Base-by-base conservation (phyloP, 441 rosid species). In the Erodium trifolium region DNA sequence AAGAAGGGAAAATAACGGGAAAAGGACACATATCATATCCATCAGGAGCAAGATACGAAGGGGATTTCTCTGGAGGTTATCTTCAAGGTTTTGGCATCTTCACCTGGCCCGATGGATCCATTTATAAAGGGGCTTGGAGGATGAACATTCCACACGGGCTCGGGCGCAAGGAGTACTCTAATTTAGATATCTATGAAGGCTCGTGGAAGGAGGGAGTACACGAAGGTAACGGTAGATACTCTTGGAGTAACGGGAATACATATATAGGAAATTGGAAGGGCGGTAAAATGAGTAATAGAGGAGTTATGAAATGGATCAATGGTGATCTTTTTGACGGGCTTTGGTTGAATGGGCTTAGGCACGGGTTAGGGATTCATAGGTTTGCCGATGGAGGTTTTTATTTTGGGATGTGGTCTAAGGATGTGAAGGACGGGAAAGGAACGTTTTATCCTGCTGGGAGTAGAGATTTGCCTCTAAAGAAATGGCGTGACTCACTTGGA, bases 361-460 rank as follows among this genome's bases (percentile, higher is more conserved):
- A 94, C 69, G 96, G 97, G 49, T 88, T 91, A 34, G 97, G 99
- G 53, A 79, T 89, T 74, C 89, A 91, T 77, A 88, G 79, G 76
- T 93, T 76, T 76, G 82, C 84, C 0, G 92, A 90, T 79, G 96
- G 96, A 3, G 89, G 92, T 62, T 88, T 80, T 75, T 94, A 91
- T 75, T 86, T 86, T 69, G 99, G 97, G 53, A 83, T 76, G 11
- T 94, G 99, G 99, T 84, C 85, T 57, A 77, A 71, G 71, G 96
- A 87, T 62, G 71, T 88, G 3, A 94, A 90, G 81, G 97, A 94
- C 75, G 99, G 99, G 69, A 86, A 78, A 75, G 99, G 97, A 72
- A 84, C 84, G 34, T 94, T 85, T 72, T 88, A 84, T 70, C 97
- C 96, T 51, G 81, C 86, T 68, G 97, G 96, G 51, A 85, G 89